Base-by-base conservation (phyloP, 2,329 filamentous ascomycete genomes). In the Penicillium sp. region DNA sequence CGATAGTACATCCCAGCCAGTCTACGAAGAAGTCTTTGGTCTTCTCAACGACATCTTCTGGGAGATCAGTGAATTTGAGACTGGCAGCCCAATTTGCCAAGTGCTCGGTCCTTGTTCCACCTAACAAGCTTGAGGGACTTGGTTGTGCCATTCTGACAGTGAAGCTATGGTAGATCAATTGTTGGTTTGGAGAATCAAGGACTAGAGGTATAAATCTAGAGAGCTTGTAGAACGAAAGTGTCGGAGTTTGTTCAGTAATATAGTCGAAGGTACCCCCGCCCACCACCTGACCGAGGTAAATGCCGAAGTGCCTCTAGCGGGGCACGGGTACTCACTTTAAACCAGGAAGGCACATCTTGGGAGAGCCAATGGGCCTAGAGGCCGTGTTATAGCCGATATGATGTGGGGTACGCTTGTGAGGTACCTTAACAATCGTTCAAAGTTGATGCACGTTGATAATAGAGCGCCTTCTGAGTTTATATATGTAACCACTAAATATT, bases 1-100 rank as follows among this genome's bases (percentile, higher is more conserved):
- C 72, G 42, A 74, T 71, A 16, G 71, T 59, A 61, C 72, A 75
- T 13, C 69, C 72, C 0, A 75, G 55, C 42, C 68, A 70, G 53
- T 75, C 72, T 11, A 73, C 46, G 54, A 74, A 75, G 37, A 74
- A 70, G 45, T 73, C 72, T 40, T 73, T 73, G 6, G 72, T 74
- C 19, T 72, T 70, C 49, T 73, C 57, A 25, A 75, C 54, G 2
- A 71, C 71, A 48, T 68, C 45, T 14, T 61, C 40, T 4, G 71
- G 68, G 19, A 73, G 66, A 28, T 71, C 65, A 2, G 56, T 26
- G 52, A 69, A 72, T 26, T 63, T 55, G 16, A 72, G 60, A 10
- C 61, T 60, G 10, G 64, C 56, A 14, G 68, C 64, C 67, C 68
- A 71, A 14, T 35, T 59, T 40, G 67, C 68, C 13, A 70, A 57